Evolutionary conservation across 306 rosid species (phyloP), one percentile per base, ranked within the genome.

Genomic region (Cucurbita moschata): DNA sequence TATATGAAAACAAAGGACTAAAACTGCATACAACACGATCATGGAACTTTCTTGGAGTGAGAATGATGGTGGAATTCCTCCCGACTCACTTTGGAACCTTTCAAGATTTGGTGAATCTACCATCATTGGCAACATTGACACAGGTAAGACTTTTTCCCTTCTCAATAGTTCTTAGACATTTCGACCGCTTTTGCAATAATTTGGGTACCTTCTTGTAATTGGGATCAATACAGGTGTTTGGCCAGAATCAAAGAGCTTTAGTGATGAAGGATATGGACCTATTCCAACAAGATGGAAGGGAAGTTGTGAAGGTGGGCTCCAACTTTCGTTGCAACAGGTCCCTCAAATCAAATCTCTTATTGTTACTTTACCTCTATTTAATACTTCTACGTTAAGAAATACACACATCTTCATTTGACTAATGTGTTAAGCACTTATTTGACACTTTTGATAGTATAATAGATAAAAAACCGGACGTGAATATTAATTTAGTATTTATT

Each of bases 21-120:
- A 66, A 83, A 67, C 49, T 85, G 23, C 89, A 85, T 58, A 85
- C 87, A 9, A 85, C 87, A 2, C 86, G 8, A 59, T 87, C 96
- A 15, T 91, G 97, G 96, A 80, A 81, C 1, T 88, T 91, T 79
- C 81, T 91, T 86, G 52, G 46, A 21, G 44, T 54, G 87, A 85
- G 37, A 10, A 44, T 6, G 56, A 81, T 53, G 86, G 85, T 12
- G 83, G 56, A 0, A 18, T 65, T 76, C 64, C 53, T n/a, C n/a
- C 66, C 1, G 44, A 47, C 12, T 91, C 97, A 0, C 4, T 85
- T 5, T 83, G 88, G 54, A 64, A 57, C 13, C 82, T 77, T 78
- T 88, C 92, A 65, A 84, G 84, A 52, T 85, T 73, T 73, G 97
- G 97, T 58, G 86, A 84, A 81, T 85, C 86, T 49, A 70, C 78